phyloP scores from a whole-genome alignment of 805 yeast species.

The Brettanomyces anomalus region DNA sequence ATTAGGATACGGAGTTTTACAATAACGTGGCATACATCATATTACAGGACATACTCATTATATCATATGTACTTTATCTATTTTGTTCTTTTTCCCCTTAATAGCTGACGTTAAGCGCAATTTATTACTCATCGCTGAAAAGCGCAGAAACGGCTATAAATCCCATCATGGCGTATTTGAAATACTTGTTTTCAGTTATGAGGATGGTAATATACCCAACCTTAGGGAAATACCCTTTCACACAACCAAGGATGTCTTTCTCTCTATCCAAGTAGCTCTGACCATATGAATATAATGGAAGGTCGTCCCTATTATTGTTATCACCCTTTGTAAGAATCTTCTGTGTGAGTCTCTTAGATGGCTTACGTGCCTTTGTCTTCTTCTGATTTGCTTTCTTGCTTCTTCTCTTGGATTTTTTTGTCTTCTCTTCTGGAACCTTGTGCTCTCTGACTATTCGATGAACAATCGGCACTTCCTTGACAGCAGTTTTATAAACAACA shows the following conservation, averaged over 20 bases:
- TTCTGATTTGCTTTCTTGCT: constrained; percentile 10
- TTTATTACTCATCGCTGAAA: constrained; percentile 40
- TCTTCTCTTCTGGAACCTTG: constrained; percentile 25
- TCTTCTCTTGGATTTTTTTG: neutral
- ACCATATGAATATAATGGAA: constrained; percentile 70
- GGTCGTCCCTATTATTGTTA: constrained; percentile 86
- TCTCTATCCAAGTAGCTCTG: constrained; percentile 71
- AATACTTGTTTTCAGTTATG: constrained; percentile 79
- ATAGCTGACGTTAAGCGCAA: neutral
- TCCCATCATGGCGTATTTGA: constrained; percentile 72
- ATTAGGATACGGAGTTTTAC: constrained; percentile 19
- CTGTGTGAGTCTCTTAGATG: constrained; percentile 30
- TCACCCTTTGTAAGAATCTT: constrained; percentile 89
- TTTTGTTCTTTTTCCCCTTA: too few species aligned
- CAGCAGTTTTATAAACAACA: constrained; percentile 81
- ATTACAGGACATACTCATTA: too few species aligned
- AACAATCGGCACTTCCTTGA: constrained; percentile 86
- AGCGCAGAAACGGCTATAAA: constrained; percentile 63
- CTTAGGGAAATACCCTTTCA: constrained; percentile 84
- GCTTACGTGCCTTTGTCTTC: constrained; percentile 5
- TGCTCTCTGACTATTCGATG: constrained; percentile 91
- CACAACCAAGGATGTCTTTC: constrained; percentile 79
- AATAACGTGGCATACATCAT: neutral
- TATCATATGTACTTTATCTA: too few species aligned
- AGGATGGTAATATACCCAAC: constrained; percentile 88